Evolutionary conservation across 2,329 filamentous ascomycete genomes (phyloP).

Genomic region (Neofusicoccum sp.): DNA sequence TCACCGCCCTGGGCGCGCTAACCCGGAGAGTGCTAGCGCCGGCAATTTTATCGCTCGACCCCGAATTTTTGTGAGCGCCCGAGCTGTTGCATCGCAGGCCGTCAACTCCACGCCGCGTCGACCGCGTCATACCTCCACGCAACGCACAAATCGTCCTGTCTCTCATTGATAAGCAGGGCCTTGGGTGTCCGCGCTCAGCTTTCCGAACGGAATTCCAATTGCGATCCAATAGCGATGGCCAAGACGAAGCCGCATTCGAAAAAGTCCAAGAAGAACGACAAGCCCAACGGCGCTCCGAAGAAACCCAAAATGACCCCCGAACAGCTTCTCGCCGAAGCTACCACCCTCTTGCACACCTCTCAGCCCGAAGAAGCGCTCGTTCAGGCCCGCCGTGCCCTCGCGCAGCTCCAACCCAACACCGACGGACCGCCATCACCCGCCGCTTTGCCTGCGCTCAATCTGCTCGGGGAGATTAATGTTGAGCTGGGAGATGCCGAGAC

Average conservation of each 20-base stretch:
- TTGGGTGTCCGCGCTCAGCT: neutral
- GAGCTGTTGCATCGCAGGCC: neutral
- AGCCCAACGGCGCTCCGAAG: conserved; percentile 37
- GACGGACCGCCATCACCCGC: conserved; percentile 37
- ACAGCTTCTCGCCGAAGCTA: conserved; percentile 57
- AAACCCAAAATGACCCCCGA: conserved; percentile 53
- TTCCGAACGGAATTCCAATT: neutral
- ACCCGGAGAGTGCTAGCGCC: neutral
- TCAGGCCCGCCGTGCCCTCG: conserved; percentile 54
- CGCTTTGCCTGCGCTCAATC: conserved; percentile 65
- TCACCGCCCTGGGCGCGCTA: neutral
- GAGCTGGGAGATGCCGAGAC: conserved; percentile 78
- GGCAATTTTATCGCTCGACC: conserved; percentile 9
- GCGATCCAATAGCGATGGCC: conserved; percentile 40
- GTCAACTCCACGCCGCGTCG: neutral
- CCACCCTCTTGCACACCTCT: conserved; percentile 56
- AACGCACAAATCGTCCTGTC: neutral
- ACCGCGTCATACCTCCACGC: neutral
- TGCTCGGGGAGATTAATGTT: conserved; percentile 78
- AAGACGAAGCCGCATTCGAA: conserved; percentile 52
- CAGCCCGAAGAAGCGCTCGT: conserved; percentile 58
- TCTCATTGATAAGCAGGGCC: neutral
- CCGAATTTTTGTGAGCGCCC: conserved; percentile 7
- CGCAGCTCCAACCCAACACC: conserved; percentile 42
- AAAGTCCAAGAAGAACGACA: conserved; percentile 34